Percentiles rank a stretch among this genome's conserved stretches.
Conservation (phyloP, 495 filamentous ascomycete genomes). For the Penicillium angulare region DNA sequence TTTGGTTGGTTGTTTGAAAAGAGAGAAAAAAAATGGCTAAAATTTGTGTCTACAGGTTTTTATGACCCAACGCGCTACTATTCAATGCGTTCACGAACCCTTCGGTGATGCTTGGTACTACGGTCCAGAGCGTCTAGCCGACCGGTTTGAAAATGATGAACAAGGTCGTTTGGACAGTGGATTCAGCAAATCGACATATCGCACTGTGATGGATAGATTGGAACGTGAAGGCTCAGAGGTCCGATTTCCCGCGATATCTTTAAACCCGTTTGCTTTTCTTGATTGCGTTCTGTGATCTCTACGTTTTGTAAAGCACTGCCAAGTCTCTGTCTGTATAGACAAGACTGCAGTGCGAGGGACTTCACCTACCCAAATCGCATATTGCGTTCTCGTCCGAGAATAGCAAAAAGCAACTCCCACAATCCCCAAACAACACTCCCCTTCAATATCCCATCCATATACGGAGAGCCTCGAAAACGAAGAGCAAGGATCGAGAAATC, state of each 20-base stretch:
- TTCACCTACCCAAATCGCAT: too few relatives aligned
- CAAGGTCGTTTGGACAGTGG: conserved; percentile 67
- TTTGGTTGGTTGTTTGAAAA: background rate
- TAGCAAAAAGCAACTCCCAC: too few relatives aligned
- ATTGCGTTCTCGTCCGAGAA: too few relatives aligned
- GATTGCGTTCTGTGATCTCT: too few relatives aligned
- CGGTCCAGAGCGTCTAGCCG: conserved; percentile 80
- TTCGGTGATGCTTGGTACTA: conserved; percentile 97
- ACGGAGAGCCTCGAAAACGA: too few relatives aligned
- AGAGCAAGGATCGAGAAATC: background rate
- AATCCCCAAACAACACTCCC: background rate
- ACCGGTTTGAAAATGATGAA: conserved; percentile 72
- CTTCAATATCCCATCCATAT: too few relatives aligned
- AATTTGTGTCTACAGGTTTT: conserved; percentile 63
- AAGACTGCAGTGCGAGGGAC: too few relatives aligned
- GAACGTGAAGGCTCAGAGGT: conserved; percentile 66
- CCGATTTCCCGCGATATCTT: conserved; percentile 32
- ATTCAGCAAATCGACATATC: conserved; percentile 73
- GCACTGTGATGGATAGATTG: conserved; percentile 70
- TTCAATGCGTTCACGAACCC: conserved; percentile 87
- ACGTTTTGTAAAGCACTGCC: too few relatives aligned
- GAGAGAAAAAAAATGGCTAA: background rate
- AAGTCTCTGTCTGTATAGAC: too few relatives aligned
- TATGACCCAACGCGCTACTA: conserved; percentile 81
- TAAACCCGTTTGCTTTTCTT: conserved; percentile 8